These are phyloP conservation scores for Talaromyces rugulosus DNA, from an alignment of 2,329 filamentous ascomycete species.

Conservation along the genomic window DNA sequence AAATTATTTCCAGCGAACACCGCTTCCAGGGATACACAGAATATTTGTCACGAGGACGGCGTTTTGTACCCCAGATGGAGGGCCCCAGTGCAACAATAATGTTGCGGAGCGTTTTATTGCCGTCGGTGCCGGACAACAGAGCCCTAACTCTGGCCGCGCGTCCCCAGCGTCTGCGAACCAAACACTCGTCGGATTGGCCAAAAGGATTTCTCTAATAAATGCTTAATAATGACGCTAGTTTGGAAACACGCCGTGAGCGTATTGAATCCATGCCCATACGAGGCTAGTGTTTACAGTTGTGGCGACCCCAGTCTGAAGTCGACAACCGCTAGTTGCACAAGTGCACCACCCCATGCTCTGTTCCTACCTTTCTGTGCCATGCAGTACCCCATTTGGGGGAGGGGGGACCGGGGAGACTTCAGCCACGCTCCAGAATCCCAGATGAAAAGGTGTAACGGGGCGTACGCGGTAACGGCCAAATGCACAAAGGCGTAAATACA, in stretches of 20 bases:
- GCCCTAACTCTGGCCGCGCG: neutral
- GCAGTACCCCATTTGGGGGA: conserved; percentile 8
- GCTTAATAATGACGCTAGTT: no score
- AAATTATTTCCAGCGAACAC: neutral
- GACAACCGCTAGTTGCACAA: no score
- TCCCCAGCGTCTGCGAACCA: neutral
- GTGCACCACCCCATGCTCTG: neutral
- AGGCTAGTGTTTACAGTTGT: neutral
- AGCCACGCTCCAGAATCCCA: neutral
- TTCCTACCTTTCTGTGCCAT: neutral
- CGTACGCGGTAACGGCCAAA: neutral
- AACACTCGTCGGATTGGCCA: no score
- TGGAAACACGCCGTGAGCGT: neutral
- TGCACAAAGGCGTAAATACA: neutral
- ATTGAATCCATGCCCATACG: neutral
- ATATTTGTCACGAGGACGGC: neutral
- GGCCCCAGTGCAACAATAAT: neutral
- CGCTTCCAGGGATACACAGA: neutral
- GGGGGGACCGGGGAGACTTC: neutral
- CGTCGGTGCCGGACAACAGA: neutral
- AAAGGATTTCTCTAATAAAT: no score
- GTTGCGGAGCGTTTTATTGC: neutral
- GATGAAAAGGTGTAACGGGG: neutral
- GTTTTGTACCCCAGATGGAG: neutral
- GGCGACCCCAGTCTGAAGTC: neutral